These are phyloP conservation scores for Aphanomyces invadans DNA, from an alignment of 352 stramenopile genomes.

Conservation along the genomic window DNA sequence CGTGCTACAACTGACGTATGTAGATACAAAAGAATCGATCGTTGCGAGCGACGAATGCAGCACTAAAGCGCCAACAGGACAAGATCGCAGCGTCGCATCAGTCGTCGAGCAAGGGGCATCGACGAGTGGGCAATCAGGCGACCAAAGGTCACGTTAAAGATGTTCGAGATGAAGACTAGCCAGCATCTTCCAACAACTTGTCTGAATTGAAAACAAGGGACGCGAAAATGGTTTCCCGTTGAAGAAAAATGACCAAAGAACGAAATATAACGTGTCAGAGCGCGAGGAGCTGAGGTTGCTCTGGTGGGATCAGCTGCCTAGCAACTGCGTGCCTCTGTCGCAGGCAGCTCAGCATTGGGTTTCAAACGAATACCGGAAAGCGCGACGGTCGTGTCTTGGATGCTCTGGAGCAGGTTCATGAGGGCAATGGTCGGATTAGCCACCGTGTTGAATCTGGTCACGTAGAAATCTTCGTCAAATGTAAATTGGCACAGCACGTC, in stretches of 20 bases:
- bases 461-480: constrained; percentile 4
- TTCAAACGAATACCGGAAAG: constrained; percentile 48
- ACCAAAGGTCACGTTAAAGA: background rate
- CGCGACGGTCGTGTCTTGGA: constrained; percentile 42
- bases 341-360: constrained; percentile 28
- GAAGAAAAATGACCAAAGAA: background rate
- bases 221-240: background rate
- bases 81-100: constrained; percentile 17
- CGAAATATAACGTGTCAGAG: background rate
- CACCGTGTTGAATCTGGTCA: background rate
- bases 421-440: background rate
- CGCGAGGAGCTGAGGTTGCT: no score
- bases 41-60: constrained; percentile 35
- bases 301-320: no score
- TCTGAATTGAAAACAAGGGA: background rate
- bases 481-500: constrained; percentile 13
- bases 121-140: background rate
- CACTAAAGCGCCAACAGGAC: constrained; percentile 34
- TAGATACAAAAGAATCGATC: constrained; percentile 43
- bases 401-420: constrained; percentile 31
- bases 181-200: no score
- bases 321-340: background rate
- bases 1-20: background rate
- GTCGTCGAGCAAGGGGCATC: background rate
- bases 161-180: background rate